Evolutionary conservation across 192 early-diverging fungal species (phyloP), one percentile per base, ranked within the genome.

Genomic region (Mortierella alpina): DNA sequence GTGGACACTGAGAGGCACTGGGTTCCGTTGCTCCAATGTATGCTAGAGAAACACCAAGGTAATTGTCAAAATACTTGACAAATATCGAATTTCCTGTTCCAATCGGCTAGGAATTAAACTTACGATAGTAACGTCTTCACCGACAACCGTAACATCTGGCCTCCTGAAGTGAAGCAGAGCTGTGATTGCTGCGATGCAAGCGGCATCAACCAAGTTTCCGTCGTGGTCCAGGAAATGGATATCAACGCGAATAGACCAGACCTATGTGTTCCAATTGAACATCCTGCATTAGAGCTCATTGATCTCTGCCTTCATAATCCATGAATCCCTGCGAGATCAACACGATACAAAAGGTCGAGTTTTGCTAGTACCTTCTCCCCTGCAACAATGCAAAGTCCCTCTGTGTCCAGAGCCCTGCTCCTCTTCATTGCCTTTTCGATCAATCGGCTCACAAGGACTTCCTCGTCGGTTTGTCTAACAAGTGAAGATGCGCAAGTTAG

Each of bases 111-210:
- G n/a, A 51, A 82, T 42, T 56, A 8, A 31, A 84, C 91, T 80
- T 88, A 95, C 93, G 70, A 96, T 86, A 13, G 92, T 95, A 10
- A 97, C 96, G 39, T 95, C 92, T 47, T 95, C 93, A 47, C 95
- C 97, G n/a, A 91, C 86, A 0, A 99, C 92, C 12, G 96, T 95
- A 40, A 98, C 94, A 75, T 99, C 98, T n/a, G 97, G 97, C 31
- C 98, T 85, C 53, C 92, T 85, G 72, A 98, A 99, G 66, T 98
- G 96, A 63, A 92, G 75, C 41, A 99, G 74, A 7, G 96, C 97
- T 2, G 94, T 89, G 31, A 98, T 92, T 5, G 96, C 93, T 0
- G 96, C 96, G 56, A 98, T 91, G 48, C 94, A 92, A 0, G 96
- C 96, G 15, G 93, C 94, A 68, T 99, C 98, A 13, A 95, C 77